Evolutionary conservation across 495 filamentous ascomycete genomes (phyloP), one percentile per base, ranked within the genome.

Genomic region (Baudoinia panamericana): DNA sequence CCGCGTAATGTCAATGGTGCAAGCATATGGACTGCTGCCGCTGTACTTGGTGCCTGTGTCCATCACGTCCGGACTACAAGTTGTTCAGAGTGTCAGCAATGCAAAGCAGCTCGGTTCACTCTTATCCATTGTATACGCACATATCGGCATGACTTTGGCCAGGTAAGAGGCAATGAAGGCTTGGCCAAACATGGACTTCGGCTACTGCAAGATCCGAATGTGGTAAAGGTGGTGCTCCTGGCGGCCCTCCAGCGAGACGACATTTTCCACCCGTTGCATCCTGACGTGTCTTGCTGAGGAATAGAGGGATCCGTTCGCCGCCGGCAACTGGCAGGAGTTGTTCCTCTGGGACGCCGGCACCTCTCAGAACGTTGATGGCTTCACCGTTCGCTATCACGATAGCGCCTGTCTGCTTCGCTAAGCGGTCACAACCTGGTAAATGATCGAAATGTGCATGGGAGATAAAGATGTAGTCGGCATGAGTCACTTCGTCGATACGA

Each of bases 361-460:
- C 17, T 29, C 20, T 26, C 17, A 39, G 13, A 12, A 39, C 15
- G 21, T 30, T 39, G 15, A 39, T 16, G 36, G 22, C 36, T 21
- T 39, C 36, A 20, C 36, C 36, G 22, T 39, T 39, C 21, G 15
- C 11, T 27, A 39, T 30, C 9, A 39, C 21, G 16, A 16, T 39
- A 7, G 36, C 36, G 16, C 36, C 36, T 11, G 36, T 39, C 36
- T 16, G 13, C 21, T 39, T 39, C 22, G 36, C 36, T 27, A 39
- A 11, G 16, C 36, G 36, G 21, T 39, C 36, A 39, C n/a, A 26
- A 9, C 36, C 36, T 6, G 36, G 36, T 9, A 39, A 20, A 27
- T 39, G 36, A 30, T 39, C 36, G 16, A 39, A 39, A 39, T 39
- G 36, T 21, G 36, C 36, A 39, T 39, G 36, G 16, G n/a, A 18